These are phyloP conservation scores for Pulicaria dysenterica DNA, from an alignment of 129 eudicot species.

Conservation along the genomic window DNA sequence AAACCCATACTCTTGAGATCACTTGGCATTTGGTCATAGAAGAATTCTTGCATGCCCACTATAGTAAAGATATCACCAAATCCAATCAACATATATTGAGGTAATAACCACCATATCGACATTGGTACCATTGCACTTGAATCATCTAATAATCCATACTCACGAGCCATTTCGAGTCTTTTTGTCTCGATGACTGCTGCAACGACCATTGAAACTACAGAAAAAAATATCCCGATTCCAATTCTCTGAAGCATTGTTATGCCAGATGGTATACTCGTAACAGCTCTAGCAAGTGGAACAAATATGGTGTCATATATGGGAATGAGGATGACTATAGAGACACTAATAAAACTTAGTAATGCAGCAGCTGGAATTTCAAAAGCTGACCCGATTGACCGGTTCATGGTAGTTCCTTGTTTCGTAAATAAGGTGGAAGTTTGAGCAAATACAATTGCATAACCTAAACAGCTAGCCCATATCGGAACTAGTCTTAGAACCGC, in stretches of 20 bases:
- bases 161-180: conserved; percentile 47
- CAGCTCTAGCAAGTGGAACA: conserved; percentile 49
- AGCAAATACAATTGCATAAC: conserved; percentile 46
- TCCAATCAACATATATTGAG: conserved; percentile 58
- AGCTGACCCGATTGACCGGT: conserved; percentile 47
- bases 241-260: conserved; percentile 68
- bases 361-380: conserved; percentile 66
- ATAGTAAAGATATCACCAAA: conserved; percentile 46
- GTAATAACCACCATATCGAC: conserved; percentile 61
- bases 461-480: conserved; percentile 55
- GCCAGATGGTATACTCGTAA: conserved; percentile 52
- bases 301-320: conserved; percentile 62
- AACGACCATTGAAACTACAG: conserved; percentile 45
- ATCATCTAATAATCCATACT: conserved; percentile 41
- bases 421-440: conserved; percentile 63
- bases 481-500: conserved; percentile 52
- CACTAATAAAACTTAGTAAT: conserved; percentile 41
- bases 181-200: conserved; percentile 59
- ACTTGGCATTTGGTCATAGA: conserved; percentile 46
- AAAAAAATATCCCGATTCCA: conserved; percentile 55
- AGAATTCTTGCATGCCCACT: conserved; percentile 68
- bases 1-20: conserved; percentile 50
- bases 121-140: conserved; percentile 30
- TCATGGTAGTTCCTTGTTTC: conserved; percentile 70
- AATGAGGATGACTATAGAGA: conserved; percentile 44